phyloP scores from a whole-genome alignment of 345 rosid species.

The Angophora floribunda region DNA sequence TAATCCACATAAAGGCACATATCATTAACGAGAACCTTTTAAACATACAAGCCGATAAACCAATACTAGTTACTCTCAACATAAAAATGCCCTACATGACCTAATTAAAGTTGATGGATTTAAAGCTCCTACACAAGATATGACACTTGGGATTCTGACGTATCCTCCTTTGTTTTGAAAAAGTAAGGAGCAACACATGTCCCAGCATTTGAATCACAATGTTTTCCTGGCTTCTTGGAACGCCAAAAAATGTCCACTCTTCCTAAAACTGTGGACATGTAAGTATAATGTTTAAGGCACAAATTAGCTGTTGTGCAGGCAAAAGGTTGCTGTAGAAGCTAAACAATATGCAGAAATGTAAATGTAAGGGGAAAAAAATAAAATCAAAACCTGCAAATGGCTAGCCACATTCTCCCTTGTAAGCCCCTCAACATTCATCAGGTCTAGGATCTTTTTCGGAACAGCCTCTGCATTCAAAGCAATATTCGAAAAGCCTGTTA shows the following conservation, averaged over 20 bases:
- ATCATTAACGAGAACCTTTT: not conserved
- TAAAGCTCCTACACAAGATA: not conserved
- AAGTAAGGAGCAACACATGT: not conserved
- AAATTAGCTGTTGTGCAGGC: not conserved
- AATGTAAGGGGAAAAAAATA: not conserved
- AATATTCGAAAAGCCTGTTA: not conserved
- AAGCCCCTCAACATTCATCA: slow-evolving; percentile 84
- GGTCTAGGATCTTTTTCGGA: slow-evolving; percentile 87
- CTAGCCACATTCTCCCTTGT: slow-evolving; percentile 98
- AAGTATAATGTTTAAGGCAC: not conserved
- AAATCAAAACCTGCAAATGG: slow-evolving; percentile 64
- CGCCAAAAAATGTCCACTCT: not conserved
- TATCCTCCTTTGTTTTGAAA: not conserved
- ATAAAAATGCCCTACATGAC: not conserved
- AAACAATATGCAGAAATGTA: not conserved
- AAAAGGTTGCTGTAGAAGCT: not conserved
- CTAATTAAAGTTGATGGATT: not conserved
- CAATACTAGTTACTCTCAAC: not conserved
- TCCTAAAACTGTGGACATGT: not conserved
- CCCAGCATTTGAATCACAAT: not conserved
- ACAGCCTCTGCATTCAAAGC: slow-evolving; percentile 66
- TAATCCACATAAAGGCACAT: not conserved
- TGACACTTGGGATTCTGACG: not conserved
- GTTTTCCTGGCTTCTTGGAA: not conserved
- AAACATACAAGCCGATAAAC: not conserved